Evolutionary conservation across 495 filamentous ascomycete species (phyloP).

Genomic region (Thozetella sp.): DNA sequence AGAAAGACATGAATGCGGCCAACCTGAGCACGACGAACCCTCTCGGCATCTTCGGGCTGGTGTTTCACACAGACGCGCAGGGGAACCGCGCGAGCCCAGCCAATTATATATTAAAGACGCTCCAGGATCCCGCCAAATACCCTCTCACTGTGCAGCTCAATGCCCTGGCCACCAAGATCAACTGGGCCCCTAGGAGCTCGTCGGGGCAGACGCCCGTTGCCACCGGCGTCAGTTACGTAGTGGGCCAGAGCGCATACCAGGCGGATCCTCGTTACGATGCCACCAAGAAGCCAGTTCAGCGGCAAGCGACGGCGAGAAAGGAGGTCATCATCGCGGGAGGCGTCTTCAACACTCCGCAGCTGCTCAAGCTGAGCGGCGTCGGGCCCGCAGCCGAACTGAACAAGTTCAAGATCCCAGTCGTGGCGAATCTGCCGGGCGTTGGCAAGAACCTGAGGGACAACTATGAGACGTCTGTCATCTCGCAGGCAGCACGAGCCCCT

Average conservation of each 20-base stretch:
- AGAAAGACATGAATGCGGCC: too few relatives aligned
- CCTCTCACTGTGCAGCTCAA: constrained; percentile 32
- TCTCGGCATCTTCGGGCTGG: constrained; percentile 29
- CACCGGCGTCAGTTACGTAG: constrained; percentile 32
- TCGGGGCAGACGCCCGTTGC: constrained; percentile 11
- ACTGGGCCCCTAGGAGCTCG: constrained; percentile 20
- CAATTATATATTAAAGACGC: constrained; percentile 32
- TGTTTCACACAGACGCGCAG: constrained; percentile 20
- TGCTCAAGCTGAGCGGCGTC: constrained; percentile 58
- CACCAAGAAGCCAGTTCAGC: constrained; percentile 19
- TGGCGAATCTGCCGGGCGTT: constrained; percentile 52
- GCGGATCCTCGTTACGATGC: constrained; percentile 37
- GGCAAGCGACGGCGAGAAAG: too few relatives aligned
- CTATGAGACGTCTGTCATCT: too few relatives aligned
- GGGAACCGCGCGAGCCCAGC: constrained; percentile 30
- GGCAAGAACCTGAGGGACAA: constrained; percentile 60
- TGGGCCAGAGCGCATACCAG: constrained; percentile 36
- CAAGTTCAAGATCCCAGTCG: constrained; percentile 46
- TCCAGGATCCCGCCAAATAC: constrained; percentile 27
- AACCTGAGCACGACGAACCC: too few relatives aligned
- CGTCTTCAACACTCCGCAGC: constrained; percentile 57
- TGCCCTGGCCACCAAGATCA: constrained; percentile 37
- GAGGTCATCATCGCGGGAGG: constrained; percentile 58
- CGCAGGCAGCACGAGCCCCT: too few relatives aligned
- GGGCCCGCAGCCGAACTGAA: constrained; percentile 49